These are phyloP conservation scores for Fomes fomentarius DNA, from an alignment of 1,284 basidiomycete genomes.

Conservation along the genomic window DNA sequence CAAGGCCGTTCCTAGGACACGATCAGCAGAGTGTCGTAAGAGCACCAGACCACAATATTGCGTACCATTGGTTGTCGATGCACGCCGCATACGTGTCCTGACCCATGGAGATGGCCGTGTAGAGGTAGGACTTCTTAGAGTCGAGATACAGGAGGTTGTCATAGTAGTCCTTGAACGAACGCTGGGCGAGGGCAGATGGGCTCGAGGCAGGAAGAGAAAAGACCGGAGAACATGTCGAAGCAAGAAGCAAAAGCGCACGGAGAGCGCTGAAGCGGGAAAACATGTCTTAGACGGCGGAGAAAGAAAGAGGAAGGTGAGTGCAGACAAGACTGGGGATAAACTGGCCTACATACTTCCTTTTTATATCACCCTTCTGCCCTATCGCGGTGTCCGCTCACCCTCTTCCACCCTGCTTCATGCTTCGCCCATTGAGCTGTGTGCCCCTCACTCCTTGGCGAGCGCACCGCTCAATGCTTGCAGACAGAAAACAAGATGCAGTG, in stretches of 20 bases:
- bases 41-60: neutral
- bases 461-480: neutral
- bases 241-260: slow-evolving; percentile 19
- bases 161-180: slow-evolving; percentile 15
- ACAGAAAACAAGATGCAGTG: slow-evolving; percentile 9
- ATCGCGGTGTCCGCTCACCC: no score
- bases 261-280: slow-evolving; percentile 20
- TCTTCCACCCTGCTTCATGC: neutral
- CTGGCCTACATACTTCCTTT: neutral
- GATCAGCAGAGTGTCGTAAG: neutral
- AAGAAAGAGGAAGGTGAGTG: slow-evolving; percentile 14
- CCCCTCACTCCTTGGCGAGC: neutral
- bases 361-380: slow-evolving; percentile 9
- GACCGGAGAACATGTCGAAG: slow-evolving; percentile 16
- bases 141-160: slow-evolving; percentile 21
- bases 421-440: slow-evolving; percentile 7
- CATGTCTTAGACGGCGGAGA: slow-evolving; percentile 21
- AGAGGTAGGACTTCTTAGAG: slow-evolving; percentile 16
- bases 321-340: slow-evolving; percentile 19
- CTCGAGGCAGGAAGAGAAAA: slow-evolving; percentile 12
- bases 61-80: slow-evolving; percentile 22
- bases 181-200: slow-evolving; percentile 8
- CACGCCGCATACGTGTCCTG: slow-evolving; percentile 16
- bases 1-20: slow-evolving; percentile 12
- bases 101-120: slow-evolving; percentile 14